Base-by-base conservation (phyloP, 306 rosid genomes). In the Begonia loranthoides region DNA sequence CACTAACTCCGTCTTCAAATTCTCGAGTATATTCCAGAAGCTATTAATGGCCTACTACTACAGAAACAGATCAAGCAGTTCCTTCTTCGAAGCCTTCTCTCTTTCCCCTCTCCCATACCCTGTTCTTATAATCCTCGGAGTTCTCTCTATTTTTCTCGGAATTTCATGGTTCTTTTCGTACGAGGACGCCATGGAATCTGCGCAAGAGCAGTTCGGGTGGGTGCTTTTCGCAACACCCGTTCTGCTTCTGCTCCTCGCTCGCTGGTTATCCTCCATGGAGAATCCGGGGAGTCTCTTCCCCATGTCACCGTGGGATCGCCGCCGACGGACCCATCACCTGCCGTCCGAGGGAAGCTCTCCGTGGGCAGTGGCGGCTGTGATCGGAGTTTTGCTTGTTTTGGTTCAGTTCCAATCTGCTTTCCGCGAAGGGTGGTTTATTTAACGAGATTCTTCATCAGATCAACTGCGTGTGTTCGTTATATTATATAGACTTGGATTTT, bases 301-400 rank as follows among this genome's bases (percentile, higher is more conserved):
- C 45, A 55, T 56, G 38, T 69, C 73, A 2, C 72, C 82, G 1
- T 73, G 77, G 87, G 92, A 76, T 3, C 77, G 51, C 8, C 67
- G 77, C 51, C 65, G 73, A 28, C 55, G 67, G 49, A 85, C 85
- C 34, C 53, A 80, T 55, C 41, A 66, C 24, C 13, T 4, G 1
- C 65, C 85, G 9, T 68, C 94, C 4, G 97, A 85, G 59, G 97
- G 97, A 0, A 74, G 80, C 66, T 90, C 95, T 1, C 97, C 97
- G 0, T 90, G 97, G 95, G 92, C 80, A 38, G 97, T 90, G 48
- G 95, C 97, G 45, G 97, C 87, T 66, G 21, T 79, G 57, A 90
- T 85, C 44, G 73, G 82, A 22, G 21, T 90, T 22, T 9, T 90
- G 73, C 80, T 90, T 4, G 74, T 85, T 19, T 54, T 90, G 72